These are phyloP conservation scores for Micractinium sp. DNA, from an alignment of 139 green algal genomes.

Conservation along the genomic window DNA sequence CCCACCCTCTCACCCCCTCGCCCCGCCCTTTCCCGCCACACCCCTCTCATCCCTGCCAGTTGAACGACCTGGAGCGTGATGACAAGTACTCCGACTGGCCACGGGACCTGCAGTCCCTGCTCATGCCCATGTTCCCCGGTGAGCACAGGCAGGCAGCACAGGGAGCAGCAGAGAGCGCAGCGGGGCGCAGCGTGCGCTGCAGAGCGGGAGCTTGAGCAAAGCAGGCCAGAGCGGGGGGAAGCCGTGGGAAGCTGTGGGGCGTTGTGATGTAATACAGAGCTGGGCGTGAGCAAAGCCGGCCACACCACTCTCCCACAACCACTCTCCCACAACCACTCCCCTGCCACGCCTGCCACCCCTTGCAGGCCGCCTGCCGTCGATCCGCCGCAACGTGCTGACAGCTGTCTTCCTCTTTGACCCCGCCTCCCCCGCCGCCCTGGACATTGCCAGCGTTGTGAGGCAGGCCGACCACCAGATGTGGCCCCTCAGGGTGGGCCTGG, in stretches of 20 bases:
- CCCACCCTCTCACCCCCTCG: too few relatives aligned
- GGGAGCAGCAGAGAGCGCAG: too few relatives aligned
- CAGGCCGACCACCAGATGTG: slow-evolving; percentile 48
- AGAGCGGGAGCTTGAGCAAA: neutral
- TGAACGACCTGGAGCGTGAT: slow-evolving; percentile 92
- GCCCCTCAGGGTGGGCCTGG: slow-evolving; percentile 56
- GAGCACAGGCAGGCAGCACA: slow-evolving; percentile 2
- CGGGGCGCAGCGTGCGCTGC: neutral
- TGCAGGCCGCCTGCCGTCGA: slow-evolving; percentile 54
- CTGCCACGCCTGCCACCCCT: neutral
- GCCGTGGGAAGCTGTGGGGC: too few relatives aligned
- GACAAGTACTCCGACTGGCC: slow-evolving; percentile 49
- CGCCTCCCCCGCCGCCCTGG: slow-evolving; percentile 32
- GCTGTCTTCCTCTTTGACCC: slow-evolving; percentile 73
- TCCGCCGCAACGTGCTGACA: slow-evolving; percentile 81
- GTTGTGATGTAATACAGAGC: too few relatives aligned
- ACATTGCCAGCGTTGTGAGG: slow-evolving; percentile 32
- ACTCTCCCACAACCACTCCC: neutral
- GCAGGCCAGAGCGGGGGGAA: neutral
- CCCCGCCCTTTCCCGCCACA: neutral
- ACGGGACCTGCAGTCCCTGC: slow-evolving; percentile 48
- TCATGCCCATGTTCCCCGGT: slow-evolving; percentile 68
- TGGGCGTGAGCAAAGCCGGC: too few relatives aligned
- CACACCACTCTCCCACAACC: too few relatives aligned
- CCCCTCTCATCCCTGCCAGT: neutral